Conservation (phyloP, 805 yeast genomes). For the Saccharomyces cerevisiae region DNA sequence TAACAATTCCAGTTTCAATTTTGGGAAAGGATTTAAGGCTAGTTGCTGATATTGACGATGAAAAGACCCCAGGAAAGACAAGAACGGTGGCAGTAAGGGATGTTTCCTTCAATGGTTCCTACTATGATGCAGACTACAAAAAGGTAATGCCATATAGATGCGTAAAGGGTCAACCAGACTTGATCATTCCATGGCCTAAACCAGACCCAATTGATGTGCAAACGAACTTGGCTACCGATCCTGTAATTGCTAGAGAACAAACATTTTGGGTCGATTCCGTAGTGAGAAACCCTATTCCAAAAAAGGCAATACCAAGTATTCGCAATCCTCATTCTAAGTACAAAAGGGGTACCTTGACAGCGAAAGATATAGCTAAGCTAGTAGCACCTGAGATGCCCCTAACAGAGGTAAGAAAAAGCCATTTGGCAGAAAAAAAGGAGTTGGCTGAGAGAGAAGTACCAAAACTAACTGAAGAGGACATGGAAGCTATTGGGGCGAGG, state of each 20-base stretch:
- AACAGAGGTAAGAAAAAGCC: constrained; percentile 52
- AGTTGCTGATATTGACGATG: constrained; percentile 69
- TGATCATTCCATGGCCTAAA: constrained; percentile 85
- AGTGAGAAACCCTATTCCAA: constrained; percentile 61
- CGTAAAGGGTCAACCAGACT: constrained; percentile 58
- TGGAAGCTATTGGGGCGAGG: constrained; percentile 37
- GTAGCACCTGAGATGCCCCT: constrained; percentile 73
- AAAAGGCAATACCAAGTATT: constrained; percentile 53
- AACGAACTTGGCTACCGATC: constrained; percentile 55
- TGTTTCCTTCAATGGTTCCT: constrained; percentile 55
- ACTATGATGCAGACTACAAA: constrained; percentile 68
- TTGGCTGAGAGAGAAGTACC: constrained; percentile 38
- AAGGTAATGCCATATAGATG: constrained; percentile 69
- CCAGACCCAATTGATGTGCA: constrained; percentile 42
- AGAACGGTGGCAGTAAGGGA: constrained; percentile 75
- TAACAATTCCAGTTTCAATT: constrained; percentile 59
- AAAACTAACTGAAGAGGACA: constrained; percentile 34
- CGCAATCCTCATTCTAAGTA: constrained; percentile 70
- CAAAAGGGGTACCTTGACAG: constrained; percentile 55
- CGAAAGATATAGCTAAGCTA: constrained; percentile 52
- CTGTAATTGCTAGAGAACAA: constrained; percentile 54
- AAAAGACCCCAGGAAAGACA: constrained; percentile 43
- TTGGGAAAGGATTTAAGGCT: constrained; percentile 56
- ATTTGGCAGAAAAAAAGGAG: constrained; percentile 44
- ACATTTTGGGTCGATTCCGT: constrained; percentile 66